Evolutionary conservation across 2,329 filamentous ascomycete species (phyloP).

Genomic region (Stagonosporopsis tanaceti): DNA sequence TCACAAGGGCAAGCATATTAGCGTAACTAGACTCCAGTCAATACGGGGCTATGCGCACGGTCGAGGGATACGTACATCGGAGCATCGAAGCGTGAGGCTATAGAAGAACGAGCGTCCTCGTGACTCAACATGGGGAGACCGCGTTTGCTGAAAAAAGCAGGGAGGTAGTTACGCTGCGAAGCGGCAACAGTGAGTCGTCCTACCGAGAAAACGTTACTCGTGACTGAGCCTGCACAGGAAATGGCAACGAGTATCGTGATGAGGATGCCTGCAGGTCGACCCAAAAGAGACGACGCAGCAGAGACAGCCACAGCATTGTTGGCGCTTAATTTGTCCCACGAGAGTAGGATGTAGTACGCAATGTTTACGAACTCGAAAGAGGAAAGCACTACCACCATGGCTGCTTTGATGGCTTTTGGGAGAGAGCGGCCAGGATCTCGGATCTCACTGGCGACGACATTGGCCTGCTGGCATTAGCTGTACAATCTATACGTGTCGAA

Average conservation of each 20-base stretch:
- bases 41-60: background rate
- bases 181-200: constrained; percentile 69
- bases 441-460: constrained; percentile 51
- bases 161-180: constrained; percentile 47
- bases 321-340: constrained; percentile 65
- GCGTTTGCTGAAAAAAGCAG: constrained; percentile 40
- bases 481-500: background rate
- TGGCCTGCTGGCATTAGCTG: constrained; percentile 36
- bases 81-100: constrained; percentile 37
- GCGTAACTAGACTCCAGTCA: constrained; percentile 36
- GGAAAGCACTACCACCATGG: constrained; percentile 66
- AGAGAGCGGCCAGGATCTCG: constrained; percentile 52
- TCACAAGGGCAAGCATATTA: constrained; percentile 34
- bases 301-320: constrained; percentile 69
- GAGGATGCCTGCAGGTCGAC: constrained; percentile 61
- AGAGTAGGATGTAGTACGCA: constrained; percentile 69
- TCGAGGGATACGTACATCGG: constrained; percentile 37
- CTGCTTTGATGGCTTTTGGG: constrained; percentile 68
- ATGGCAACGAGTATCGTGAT: constrained; percentile 66
- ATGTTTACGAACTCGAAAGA: constrained; percentile 69
- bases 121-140: constrained; percentile 31
- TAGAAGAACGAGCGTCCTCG: constrained; percentile 6
- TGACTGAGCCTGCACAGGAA: constrained; percentile 68
- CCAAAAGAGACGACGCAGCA: constrained; percentile 60
- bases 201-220: constrained; percentile 69